Evolutionary conservation across 148 eudicot species (phyloP), one percentile per base, ranked within the genome.

Genomic region (Camellia lanceoleosa): DNA sequence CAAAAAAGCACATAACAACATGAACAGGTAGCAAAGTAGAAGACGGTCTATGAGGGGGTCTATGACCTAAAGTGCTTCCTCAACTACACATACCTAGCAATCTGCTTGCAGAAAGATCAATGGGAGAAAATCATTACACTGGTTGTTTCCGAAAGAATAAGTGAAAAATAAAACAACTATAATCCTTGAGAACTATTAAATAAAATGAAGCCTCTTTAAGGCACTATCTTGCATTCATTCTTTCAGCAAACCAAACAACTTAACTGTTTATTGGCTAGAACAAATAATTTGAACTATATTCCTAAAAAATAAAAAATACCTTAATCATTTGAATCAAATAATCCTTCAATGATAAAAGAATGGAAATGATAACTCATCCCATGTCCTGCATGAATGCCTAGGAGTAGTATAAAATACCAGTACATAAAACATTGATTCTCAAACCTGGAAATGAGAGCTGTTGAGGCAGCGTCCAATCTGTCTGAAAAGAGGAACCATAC

Each of bases 401-500:
- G 18, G 55, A 16, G 3, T 67, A 30, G 5, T 7, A 59, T 41
- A 67, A 55, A 55, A 55, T 13, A 41, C 16, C 2, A 59, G 73
- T 52, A 66, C 63, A 30, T 13, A 74, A 5, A 71, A 68, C 52
- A 2, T 4, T 23, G 38, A 58, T 23, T 46, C 20, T n/a, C 74
- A 77, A 71, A 88, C 91, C 91, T 88, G 91, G 84, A 88, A 88
- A 79, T 88, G 89, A 38, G 86, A 76, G 80, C 91, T 88, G 47
- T 83, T 88, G 79, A 88, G 83, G 83, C 91, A 80, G 49, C 87
- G 86, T 56, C n/a, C 87, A 51, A 88, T 84, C 79, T 83, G 89
- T 80, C 82, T 79, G 71, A 86, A 86, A 61, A 88, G 84, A 69
- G 91, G 89, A 83, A 86, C 87, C 89, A 88, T 88, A 75, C 91